Evolutionary conservation across 495 filamentous ascomycete genomes (phyloP), one percentile per base, ranked within the genome.

Genomic region (Xylaria telfairii): DNA sequence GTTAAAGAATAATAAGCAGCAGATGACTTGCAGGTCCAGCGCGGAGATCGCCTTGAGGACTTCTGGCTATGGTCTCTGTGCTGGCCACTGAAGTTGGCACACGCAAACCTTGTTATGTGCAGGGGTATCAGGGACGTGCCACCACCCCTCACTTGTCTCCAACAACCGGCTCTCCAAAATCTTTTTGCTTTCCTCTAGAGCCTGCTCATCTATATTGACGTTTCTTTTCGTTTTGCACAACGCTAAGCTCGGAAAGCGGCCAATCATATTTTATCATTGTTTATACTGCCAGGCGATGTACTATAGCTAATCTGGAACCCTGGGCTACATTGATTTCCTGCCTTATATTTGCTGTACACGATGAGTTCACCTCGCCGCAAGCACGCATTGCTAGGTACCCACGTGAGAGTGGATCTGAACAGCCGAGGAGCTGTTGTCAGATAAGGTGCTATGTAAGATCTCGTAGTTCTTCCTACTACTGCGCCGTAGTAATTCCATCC

Each of bases 11-110:
- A 47, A 34, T 64, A 64, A 64, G 61, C 26, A 17, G 41, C 39
- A 64, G 61, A 65, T 65, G 41, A 65, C 61, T 32, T 65, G 61
- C 61, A 49, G 61, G 61, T 26, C n/a, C 24, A 30, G 61, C 42
- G 39, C 37, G 60, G 41, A 63, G 41, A 30, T 63, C 39, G 60
- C 62, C 44, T 49, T 51, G 19, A 26, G 9, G 37, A 24, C 4
- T 37, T 19, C 19, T 21, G 56, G 32, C 4, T 32, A 3, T n/a
- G 32, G 30, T 17, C 34, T 62, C 61, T 47, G 41, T 30, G 61
- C 60, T 63, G 60, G 24, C 60, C 60, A 63, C 21, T 63, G 53
- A 57, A 32, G 53, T 59, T 21, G 61, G 42, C 21, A 30, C 61
- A 64, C 61, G 26, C 41, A 19, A 64, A 46, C 28, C 41, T 44